Conservation (phyloP, 1,284 basidiomycete species). For the Afroboletus lepidellus region DNA sequence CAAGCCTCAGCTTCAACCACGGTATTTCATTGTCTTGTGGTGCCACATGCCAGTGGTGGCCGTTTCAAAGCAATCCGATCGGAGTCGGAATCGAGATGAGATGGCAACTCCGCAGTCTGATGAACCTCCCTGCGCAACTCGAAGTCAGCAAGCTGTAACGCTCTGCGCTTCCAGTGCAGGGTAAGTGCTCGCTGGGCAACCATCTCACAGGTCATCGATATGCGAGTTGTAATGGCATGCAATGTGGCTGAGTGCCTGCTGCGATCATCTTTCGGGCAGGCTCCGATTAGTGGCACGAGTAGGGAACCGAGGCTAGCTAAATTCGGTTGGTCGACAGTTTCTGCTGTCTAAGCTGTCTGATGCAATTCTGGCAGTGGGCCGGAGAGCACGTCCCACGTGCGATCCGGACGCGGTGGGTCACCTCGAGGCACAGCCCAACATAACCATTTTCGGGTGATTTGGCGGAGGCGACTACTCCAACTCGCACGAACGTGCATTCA, state of each 20-base stretch:
- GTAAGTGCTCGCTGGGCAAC: background rate
- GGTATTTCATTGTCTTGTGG: no score
- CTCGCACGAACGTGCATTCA: conserved; percentile 27
- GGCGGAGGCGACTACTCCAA: conserved; percentile 7
- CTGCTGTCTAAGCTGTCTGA: background rate
- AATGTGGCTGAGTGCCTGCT: no score
- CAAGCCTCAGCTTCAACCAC: no score
- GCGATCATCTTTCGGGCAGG: background rate
- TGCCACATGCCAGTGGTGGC: no score
- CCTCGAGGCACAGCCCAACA: background rate
- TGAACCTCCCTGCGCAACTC: no score
- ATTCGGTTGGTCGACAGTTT: background rate
- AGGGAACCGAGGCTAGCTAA: background rate
- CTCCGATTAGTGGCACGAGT: background rate
- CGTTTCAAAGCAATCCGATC: no score
- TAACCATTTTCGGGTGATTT: conserved; percentile 13
- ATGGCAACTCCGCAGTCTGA: no score
- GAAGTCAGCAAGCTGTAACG: no score
- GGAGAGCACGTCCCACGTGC: background rate
- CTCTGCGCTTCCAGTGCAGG: no score
- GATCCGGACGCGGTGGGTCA: background rate
- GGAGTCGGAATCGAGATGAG: no score
- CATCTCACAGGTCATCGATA: background rate
- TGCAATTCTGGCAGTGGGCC: conserved; percentile 5
- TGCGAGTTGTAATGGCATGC: no score